Percentiles rank a stretch among this genome's conserved stretches.
Evolutionary conservation across 169 alveolate species (phyloP).

Genomic region (Sarcocystis neurona): DNA sequence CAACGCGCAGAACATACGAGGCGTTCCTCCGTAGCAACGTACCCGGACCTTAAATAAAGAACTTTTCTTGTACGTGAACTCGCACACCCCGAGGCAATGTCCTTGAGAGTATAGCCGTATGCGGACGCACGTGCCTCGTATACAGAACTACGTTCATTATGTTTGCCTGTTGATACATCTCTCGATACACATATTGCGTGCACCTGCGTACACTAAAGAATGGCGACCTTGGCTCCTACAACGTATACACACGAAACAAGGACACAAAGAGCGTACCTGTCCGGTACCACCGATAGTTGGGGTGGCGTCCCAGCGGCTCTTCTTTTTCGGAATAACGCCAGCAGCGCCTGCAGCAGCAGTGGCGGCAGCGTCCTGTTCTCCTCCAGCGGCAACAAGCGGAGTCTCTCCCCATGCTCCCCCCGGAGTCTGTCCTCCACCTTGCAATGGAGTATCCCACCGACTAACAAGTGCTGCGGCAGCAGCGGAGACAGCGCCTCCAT

Average conservation of each 20-base stretch:
- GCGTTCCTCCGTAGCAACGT: too few relatives aligned
- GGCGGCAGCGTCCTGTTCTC: background rate
- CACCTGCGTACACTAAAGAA: background rate
- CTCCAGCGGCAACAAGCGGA: constrained; percentile 63
- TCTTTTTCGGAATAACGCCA: constrained; percentile 65
- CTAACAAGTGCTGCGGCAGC: constrained; percentile 66
- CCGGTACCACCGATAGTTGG: constrained; percentile 70
- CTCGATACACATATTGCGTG: background rate
- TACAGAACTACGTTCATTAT: too few relatives aligned
- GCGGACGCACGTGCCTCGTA: too few relatives aligned
- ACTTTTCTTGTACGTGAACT: too few relatives aligned
- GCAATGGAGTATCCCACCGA: constrained; percentile 72
- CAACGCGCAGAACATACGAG: too few relatives aligned
- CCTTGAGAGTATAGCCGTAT: too few relatives aligned
- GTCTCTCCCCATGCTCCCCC: constrained; percentile 69
- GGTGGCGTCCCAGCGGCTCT: constrained; percentile 80
- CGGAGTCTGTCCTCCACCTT: constrained; percentile 60
- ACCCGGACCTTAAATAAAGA: too few relatives aligned
- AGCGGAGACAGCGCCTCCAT: constrained; percentile 47
- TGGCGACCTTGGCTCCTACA: background rate
- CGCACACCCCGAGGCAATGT: too few relatives aligned
- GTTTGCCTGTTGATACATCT: background rate
- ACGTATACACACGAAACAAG: background rate
- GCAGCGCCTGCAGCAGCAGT: constrained; percentile 31
- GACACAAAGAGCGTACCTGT: constrained; percentile 38